phyloP scores from a whole-genome alignment of 257 asterid species.

The Dorcoceras hygrometricum region DNA sequence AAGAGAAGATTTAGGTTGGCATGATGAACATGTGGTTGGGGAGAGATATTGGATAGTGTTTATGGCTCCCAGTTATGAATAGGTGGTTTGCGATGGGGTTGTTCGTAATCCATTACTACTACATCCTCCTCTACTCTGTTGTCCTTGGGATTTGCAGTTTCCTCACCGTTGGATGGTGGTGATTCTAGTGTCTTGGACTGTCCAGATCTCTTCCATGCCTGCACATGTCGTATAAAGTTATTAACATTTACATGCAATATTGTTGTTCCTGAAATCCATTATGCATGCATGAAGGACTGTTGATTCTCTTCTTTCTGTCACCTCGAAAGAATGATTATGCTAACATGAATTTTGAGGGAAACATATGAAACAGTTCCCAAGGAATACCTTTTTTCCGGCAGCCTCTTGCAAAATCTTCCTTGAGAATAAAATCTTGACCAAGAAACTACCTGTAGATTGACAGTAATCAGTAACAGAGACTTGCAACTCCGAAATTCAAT shows the following conservation, averaged over 20 bases:
- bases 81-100: slow-evolving; percentile 85
- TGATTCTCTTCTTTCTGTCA: neutral
- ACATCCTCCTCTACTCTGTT: slow-evolving; percentile 38
- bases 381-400: slow-evolving; percentile 21
- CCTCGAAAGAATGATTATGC: neutral
- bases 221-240: neutral
- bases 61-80: slow-evolving; percentile 67
- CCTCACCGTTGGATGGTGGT: slow-evolving; percentile 25
- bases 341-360: neutral
- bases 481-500: neutral
- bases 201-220: slow-evolving; percentile 31
- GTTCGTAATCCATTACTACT: slow-evolving; percentile 72
- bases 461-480: slow-evolving; percentile 2
- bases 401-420: slow-evolving; percentile 25
- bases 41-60: neutral
- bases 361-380: neutral
- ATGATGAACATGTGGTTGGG: slow-evolving; percentile 11
- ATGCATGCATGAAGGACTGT: slow-evolving; percentile 14
- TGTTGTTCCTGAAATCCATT: slow-evolving; percentile 1
- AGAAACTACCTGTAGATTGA: slow-evolving; percentile 22
- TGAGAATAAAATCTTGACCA: neutral
- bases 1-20: neutral
- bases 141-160: slow-evolving; percentile 34
- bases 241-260: neutral
- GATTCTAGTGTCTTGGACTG: slow-evolving; percentile 41